These are phyloP conservation scores for Gnomoniopsis smithogilvyi DNA, from an alignment of 2,329 filamentous ascomycete species.

Conservation along the genomic window DNA sequence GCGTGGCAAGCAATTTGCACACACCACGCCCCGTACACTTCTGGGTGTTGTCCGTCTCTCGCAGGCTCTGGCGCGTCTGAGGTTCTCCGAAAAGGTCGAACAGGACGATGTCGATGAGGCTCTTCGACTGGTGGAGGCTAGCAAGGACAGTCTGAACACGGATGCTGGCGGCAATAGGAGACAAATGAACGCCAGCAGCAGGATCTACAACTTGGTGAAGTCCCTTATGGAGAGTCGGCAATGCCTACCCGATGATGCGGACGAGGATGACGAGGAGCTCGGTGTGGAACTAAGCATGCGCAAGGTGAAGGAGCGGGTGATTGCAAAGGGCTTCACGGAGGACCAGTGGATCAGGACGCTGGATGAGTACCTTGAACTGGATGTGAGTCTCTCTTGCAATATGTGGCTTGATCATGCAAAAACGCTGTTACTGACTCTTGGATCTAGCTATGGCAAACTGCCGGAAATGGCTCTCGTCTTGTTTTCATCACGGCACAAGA, in stretches of 20 bases:
- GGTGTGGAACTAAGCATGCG: constrained; percentile 76
- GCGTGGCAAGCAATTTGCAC: constrained; percentile 86
- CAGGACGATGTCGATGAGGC: constrained; percentile 96
- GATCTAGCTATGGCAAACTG: constrained; percentile 72
- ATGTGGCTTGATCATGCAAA: background rate
- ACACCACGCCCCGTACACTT: constrained; percentile 90
- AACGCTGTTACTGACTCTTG: constrained; percentile 33
- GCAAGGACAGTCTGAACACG: constrained; percentile 83
- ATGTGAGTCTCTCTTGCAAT: constrained; percentile 65
- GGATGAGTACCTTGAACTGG: constrained; percentile 82
- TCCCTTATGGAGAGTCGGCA: constrained; percentile 82
- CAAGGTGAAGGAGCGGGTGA: constrained; percentile 83
- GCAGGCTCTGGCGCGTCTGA: constrained; percentile 87
- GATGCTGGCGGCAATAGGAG: constrained; percentile 59
- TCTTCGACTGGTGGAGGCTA: constrained; percentile 84
- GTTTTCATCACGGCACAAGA: constrained; percentile 65
- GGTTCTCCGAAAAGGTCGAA: constrained; percentile 81
- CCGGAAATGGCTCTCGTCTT: constrained; percentile 65
- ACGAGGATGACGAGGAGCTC: constrained; percentile 49
- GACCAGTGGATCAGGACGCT: constrained; percentile 86
- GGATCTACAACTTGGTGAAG: constrained; percentile 94
- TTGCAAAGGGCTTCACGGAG: constrained; percentile 95
- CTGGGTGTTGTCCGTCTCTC: constrained; percentile 90
- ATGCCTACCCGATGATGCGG: constrained; percentile 68
- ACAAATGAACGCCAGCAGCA: constrained; percentile 77